Conservation (phyloP, 169 alveolate genomes). For the Plasmodium sp. region DNA sequence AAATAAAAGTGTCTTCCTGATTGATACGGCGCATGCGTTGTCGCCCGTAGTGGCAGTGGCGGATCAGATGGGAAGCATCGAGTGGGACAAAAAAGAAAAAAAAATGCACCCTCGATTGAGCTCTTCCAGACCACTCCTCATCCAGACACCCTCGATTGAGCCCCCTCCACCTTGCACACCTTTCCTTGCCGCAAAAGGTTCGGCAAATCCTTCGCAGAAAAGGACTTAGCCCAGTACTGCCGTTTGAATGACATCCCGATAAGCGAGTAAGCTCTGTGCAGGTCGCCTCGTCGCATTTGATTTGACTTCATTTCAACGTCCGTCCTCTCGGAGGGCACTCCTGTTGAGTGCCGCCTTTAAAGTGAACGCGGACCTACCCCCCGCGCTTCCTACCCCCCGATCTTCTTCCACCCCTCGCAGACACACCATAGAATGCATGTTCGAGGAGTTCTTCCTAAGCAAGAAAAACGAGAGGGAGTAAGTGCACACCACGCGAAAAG, state of each 20-base stretch:
- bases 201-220: background rate
- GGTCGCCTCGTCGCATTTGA: background rate
- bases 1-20: background rate
- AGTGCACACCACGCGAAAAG: background rate
- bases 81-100: background rate
- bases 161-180: background rate
- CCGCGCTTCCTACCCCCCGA: background rate
- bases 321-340: background rate
- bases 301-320: background rate
- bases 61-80: background rate
- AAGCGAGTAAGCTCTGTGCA: constrained; percentile 12
- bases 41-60: background rate
- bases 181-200: constrained; percentile 2
- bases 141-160: background rate
- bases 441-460: constrained; percentile 31
- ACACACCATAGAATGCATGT: constrained; percentile 51
- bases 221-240: constrained; percentile 40
- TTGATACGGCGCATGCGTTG: background rate
- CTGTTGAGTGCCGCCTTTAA: background rate
- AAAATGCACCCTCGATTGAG: background rate
- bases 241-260: constrained; percentile 8
- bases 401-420: background rate
- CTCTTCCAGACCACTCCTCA: background rate
- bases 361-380: background rate
- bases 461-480: constrained; percentile 16